Evolutionary conservation across 2,329 filamentous ascomycete species (phyloP).

Genomic region (Pseudocercospora macadamiae): DNA sequence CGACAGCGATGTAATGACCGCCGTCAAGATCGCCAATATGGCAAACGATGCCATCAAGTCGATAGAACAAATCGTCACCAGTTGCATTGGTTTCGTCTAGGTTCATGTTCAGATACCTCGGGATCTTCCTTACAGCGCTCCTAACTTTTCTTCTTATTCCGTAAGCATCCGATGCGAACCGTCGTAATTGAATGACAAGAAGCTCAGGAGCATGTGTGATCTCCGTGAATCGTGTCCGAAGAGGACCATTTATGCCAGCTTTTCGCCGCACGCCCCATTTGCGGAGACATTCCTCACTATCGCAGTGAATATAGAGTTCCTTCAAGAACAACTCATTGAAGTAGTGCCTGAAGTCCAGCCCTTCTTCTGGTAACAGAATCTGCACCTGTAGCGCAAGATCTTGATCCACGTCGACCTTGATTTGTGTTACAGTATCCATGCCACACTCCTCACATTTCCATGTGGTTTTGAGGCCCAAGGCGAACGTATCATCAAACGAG

Average conservation of each 20-base stretch:
- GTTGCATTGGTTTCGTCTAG: background rate
- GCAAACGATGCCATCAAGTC: conserved; percentile 17
- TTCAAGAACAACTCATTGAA: too few species aligned
- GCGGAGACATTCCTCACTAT: background rate
- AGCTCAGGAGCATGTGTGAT: conserved; percentile 9
- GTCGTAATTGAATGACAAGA: conserved; percentile 9
- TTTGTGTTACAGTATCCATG: too few species aligned
- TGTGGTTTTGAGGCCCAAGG: background rate
- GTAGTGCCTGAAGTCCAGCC: too few species aligned
- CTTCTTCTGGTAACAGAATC: too few species aligned
- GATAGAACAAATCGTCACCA: conserved; percentile 13
- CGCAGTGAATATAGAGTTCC: too few species aligned
- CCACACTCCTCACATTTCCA: too few species aligned
- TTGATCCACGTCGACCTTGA: too few species aligned
- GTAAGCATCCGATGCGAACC: too few species aligned
- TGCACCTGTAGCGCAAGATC: too few species aligned
- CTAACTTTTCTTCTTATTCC: background rate
- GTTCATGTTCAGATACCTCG: conserved; percentile 7
- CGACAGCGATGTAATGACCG: conserved; percentile 18
- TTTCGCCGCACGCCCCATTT: background rate
- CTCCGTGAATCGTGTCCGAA: too few species aligned
- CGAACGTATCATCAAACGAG: background rate
- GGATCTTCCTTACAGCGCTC: background rate
- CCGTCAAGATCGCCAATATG: background rate
- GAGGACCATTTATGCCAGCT: background rate